These are phyloP conservation scores for Colletotrichum karsti DNA, from an alignment of 2,329 filamentous ascomycete species.

Conservation along the genomic window DNA sequence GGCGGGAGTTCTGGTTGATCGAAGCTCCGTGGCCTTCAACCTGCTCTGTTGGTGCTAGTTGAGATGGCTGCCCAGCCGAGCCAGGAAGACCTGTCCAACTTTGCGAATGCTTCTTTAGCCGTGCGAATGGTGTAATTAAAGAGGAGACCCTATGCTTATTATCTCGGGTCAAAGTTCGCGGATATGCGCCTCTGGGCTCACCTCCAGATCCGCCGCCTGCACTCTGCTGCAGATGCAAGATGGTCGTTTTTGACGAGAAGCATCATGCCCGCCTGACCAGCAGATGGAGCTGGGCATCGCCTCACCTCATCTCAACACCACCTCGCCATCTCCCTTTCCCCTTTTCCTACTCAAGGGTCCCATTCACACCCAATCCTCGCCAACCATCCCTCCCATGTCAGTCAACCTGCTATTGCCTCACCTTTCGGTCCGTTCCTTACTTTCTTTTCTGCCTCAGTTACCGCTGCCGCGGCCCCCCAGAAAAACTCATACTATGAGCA, in stretches of 20 bases:
- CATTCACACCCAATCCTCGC: neutral
- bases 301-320: neutral
- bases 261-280: neutral
- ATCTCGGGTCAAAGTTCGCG: neutral
- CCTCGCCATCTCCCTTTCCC: neutral
- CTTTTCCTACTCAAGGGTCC: neutral
- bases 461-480: neutral
- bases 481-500: neutral
- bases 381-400: neutral
- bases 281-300: neutral
- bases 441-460: neutral
- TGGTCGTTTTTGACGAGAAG: constrained; percentile 5
- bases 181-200: constrained; percentile 14
- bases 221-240: too few relatives aligned
- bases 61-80: neutral
- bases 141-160: neutral
- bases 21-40: neutral
- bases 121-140: neutral
- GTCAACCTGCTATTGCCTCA: neutral
- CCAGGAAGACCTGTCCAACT: neutral
- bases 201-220: neutral
- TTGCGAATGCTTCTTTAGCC: neutral
- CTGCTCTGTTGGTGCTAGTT: neutral
- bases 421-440: constrained; percentile 13
- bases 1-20: neutral